Evolutionary conservation across 140 eudicot species (phyloP).

Genomic region (Ambrosia hybrid): DNA sequence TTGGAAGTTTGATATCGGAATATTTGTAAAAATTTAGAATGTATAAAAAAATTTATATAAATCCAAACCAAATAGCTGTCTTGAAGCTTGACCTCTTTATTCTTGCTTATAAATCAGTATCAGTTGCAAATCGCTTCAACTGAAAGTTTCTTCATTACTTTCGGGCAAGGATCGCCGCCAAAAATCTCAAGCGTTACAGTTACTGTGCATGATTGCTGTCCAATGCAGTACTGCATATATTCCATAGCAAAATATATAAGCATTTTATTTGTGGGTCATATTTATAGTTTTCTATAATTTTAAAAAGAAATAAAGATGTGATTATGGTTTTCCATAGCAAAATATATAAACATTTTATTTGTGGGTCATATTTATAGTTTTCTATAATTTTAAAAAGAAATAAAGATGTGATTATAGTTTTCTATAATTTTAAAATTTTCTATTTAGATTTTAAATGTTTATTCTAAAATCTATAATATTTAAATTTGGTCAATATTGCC

Average conservation of each 20-base stretch:
- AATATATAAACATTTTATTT: neutral
- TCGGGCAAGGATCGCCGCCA: conserved; percentile 98
- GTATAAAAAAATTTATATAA: conserved; percentile 9
- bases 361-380: neutral
- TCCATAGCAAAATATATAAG: neutral
- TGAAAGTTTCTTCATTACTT: conserved; percentile 86
- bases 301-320: neutral
- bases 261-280: neutral
- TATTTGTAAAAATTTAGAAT: conserved; percentile 5
- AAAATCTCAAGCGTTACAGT: conserved; percentile 75
- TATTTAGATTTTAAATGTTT: too few relatives aligned
- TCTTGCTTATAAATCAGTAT: conserved; percentile 13
- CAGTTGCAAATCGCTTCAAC: conserved; percentile 94
- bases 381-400: neutral
- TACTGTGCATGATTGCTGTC: conserved; percentile 75
- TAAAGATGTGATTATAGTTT: neutral
- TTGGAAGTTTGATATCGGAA: neutral
- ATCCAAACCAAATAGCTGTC: conserved; percentile 6
- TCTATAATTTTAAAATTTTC: neutral
- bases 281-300: neutral
- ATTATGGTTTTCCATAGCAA: neutral
- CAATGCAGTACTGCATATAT: conserved; percentile 67
- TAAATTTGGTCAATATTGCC: too few relatives aligned
- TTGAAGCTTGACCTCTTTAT: neutral
- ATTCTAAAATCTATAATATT: too few relatives aligned